These are phyloP conservation scores for Fomitopsis betulina DNA, from an alignment of 1,284 basidiomycete genomes.

Conservation along the genomic window DNA sequence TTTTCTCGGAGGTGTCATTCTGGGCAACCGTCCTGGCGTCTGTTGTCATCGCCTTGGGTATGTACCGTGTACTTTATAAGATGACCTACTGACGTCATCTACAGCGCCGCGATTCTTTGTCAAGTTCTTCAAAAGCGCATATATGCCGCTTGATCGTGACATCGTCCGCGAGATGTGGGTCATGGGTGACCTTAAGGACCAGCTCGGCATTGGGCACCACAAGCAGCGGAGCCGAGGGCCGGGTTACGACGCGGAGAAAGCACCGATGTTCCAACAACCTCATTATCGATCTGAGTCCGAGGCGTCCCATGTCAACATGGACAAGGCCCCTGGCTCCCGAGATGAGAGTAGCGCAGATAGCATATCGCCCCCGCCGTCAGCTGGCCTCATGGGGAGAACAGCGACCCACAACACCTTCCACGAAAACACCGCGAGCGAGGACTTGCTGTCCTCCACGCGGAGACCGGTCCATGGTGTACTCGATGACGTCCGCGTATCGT, in stretches of 20 bases:
- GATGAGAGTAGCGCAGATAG: constrained; percentile 15
- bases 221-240: constrained; percentile 32
- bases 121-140: constrained; percentile 65
- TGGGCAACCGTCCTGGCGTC: constrained; percentile 77
- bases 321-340: constrained; percentile 2
- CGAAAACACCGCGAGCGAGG: constrained; percentile 11
- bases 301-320: constrained; percentile 31
- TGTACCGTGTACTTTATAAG: constrained; percentile 13
- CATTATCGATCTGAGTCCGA: constrained; percentile 65
- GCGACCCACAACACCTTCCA: constrained; percentile 9
- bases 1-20: constrained; percentile 79
- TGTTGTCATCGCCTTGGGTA: constrained; percentile 69
- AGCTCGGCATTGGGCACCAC: constrained; percentile 67
- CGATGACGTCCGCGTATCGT: constrained; percentile 40
- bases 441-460: constrained; percentile 12
- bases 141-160: constrained; percentile 75
- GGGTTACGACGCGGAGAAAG: constrained; percentile 43
- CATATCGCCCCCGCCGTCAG: constrained; percentile 16
- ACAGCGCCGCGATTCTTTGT: constrained; percentile 69
- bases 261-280: constrained; percentile 63
- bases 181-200: constrained; percentile 77
- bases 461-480: constrained; percentile 17
- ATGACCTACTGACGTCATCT: constrained; percentile 6
- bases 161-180: constrained; percentile 92
- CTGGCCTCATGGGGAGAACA: constrained; percentile 18